Evolutionary conservation across 306 rosid genomes (phyloP), one percentile per base, ranked within the genome.

Genomic region (Acacia confusa): DNA sequence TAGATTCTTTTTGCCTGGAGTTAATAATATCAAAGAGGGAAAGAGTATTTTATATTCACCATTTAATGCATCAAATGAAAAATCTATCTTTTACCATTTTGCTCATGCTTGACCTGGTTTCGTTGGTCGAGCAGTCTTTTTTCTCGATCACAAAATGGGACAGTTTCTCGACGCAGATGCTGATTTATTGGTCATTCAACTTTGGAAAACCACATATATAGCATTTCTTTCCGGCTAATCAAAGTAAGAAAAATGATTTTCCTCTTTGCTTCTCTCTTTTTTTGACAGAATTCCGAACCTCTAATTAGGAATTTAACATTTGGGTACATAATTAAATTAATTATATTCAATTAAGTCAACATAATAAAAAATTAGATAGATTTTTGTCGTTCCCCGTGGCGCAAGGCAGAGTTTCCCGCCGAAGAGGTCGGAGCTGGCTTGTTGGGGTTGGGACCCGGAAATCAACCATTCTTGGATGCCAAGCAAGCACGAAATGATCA

Each of bases 401-500:
- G 38, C 22, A 15, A 43, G n/a, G 22, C 57, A 43, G 14, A 22
- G 22, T 24, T 44, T 70, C 30, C 22, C 22, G 58, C 38, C 20
- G 19, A 38, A 40, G 52, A 40, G 73, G 30, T 40, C 12, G 22
- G 50, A 40, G 75, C 32, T 25, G 40, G 60, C 60, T 25, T 17
- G 76, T 14, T 10, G 63, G 63, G 43, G 15, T 48, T 22, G 22
- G 7, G 36, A 27, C 76, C 5, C 41, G 34, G 27, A 9, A 22
- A 72, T 74, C 38, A 13, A 2, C 36, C 38, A 13, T 70, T 44
- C 47, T 36, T 81, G 8, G 86, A 64, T 84, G 50, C 22, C 71
- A 65, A 71, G 58, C 79, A 87, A 71, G 58, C 82, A 87, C 74
- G 75, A 47, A 78, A 78, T 53, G 75, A 44, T 67, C 74, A 44